phyloP scores from a whole-genome alignment of 306 rosid genomes.

The Gastrolobium villosum region DNA sequence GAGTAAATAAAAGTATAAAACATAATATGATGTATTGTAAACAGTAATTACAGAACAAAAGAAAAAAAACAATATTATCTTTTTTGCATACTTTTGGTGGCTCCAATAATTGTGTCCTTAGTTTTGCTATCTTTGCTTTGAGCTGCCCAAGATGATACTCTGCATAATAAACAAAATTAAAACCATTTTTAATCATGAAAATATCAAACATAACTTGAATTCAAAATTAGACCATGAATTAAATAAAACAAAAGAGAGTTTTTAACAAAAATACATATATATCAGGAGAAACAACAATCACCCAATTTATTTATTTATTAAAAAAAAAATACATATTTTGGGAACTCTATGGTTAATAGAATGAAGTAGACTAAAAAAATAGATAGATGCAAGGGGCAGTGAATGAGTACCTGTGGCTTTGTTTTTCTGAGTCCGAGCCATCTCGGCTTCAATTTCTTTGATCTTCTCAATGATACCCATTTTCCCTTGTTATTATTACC shows the following conservation, averaged over 20 bases:
- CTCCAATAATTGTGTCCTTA: slow-evolving; percentile 95
- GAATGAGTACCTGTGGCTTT: slow-evolving; percentile 83
- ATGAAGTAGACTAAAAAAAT: background rate
- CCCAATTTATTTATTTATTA: background rate
- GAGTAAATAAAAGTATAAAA: background rate
- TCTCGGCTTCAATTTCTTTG: slow-evolving; percentile 98
- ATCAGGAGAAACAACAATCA: slow-evolving; percentile 1
- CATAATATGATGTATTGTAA: background rate
- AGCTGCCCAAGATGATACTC: slow-evolving; percentile 99
- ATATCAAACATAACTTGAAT: slow-evolving; percentile 9
- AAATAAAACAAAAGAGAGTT: background rate
- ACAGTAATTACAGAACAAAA: background rate
- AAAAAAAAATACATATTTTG: background rate
- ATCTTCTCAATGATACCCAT: slow-evolving; percentile 98
- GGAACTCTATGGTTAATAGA: background rate
- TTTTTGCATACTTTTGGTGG: slow-evolving; percentile 83
- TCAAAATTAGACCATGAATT: background rate
- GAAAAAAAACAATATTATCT: background rate
- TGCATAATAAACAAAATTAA: slow-evolving; percentile 46
- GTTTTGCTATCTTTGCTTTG: slow-evolving; percentile 97
- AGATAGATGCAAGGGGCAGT: background rate
- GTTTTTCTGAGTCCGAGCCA: slow-evolving; percentile 99
- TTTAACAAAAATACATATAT: background rate
- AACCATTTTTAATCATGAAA: slow-evolving; percentile 21
- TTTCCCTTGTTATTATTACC: slow-evolving; percentile 48